phyloP scores from a whole-genome alignment of 768 basidiomycete genomes.

The Mycena indigotica region DNA sequence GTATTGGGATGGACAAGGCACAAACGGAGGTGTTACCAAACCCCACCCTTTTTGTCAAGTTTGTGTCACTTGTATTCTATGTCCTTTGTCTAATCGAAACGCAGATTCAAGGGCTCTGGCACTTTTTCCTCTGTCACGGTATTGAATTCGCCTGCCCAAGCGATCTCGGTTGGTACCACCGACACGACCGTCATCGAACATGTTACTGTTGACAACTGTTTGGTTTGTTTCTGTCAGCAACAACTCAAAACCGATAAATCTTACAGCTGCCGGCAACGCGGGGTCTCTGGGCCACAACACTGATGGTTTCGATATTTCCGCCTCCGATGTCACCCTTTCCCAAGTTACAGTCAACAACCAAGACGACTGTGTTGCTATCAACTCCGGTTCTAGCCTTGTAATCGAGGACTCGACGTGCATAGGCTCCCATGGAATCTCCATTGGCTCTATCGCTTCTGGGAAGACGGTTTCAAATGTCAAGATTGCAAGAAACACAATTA shows the following conservation, averaged over 20 bases:
- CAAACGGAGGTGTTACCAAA: slow-evolving; percentile 24
- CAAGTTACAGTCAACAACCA: slow-evolving; percentile 18
- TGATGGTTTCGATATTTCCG: slow-evolving; percentile 25
- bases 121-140: slow-evolving; percentile 21
- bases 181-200: slow-evolving; percentile 7
- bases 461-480: slow-evolving; percentile 37
- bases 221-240: not conserved
- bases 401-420: slow-evolving; percentile 42
- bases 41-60: slow-evolving; percentile 25
- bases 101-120: slow-evolving; percentile 20
- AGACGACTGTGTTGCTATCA: slow-evolving; percentile 24
- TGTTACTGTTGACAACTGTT: slow-evolving; percentile 21
- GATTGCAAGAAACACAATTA: slow-evolving; percentile 42
- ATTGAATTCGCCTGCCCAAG: slow-evolving; percentile 21
- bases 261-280: slow-evolving; percentile 20
- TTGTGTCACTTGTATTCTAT: not conserved
- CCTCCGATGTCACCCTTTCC: slow-evolving; percentile 17
- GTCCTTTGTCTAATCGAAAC: too few relatives aligned
- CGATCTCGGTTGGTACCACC: slow-evolving; percentile 20
- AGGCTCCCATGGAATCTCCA: slow-evolving; percentile 52
- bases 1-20: slow-evolving; percentile 24
- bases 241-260: too few relatives aligned
- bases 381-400: slow-evolving; percentile 22
- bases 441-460: slow-evolving; percentile 45
- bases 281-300: slow-evolving; percentile 23